Evolutionary conservation across 257 asterid genomes (phyloP).

Genomic region (Coffea canephora): DNA sequence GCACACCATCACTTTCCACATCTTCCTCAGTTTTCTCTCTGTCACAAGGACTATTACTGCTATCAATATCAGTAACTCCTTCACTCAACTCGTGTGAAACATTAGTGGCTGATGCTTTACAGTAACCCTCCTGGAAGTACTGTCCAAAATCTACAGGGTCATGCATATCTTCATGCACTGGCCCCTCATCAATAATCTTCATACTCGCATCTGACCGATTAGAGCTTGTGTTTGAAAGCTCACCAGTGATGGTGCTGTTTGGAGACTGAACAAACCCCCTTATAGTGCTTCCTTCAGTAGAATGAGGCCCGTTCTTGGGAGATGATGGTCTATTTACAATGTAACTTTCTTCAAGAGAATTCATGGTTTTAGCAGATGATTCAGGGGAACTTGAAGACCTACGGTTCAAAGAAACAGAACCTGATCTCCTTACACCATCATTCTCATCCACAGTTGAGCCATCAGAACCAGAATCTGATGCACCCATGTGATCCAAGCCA

Average conservation of each 20-base stretch:
- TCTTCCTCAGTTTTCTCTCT: conserved; percentile 39
- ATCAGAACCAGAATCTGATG: conserved; percentile 26
- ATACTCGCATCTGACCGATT: conserved; percentile 34
- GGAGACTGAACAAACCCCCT: conserved; percentile 24
- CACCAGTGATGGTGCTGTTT: conserved; percentile 30
- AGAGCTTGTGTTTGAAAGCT: conserved; percentile 38
- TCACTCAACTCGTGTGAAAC: conserved; percentile 27
- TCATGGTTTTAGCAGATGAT: conserved; percentile 27
- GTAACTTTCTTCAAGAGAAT: conserved; percentile 32
- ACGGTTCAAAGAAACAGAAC: conserved; percentile 22
- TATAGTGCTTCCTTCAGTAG: conserved; percentile 22
- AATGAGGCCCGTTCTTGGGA: conserved; percentile 26
- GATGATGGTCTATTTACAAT: conserved; percentile 33
- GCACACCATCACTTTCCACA: conserved; percentile 43
- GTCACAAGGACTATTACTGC: conserved; percentile 26
- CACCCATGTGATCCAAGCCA: conserved; percentile 18
- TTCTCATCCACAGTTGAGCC: conserved; percentile 23
- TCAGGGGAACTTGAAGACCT: conserved; percentile 23
- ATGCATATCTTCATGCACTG: conserved; percentile 39
- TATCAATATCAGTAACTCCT: conserved; percentile 30
- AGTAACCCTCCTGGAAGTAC: conserved; percentile 46
- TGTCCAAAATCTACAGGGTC: conserved; percentile 39
- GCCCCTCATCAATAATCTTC: conserved; percentile 36
- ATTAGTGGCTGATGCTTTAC: conserved; percentile 38
- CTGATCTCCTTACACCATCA: conserved; percentile 32